These are phyloP conservation scores for Aegilops sharonensis DNA, from an alignment of 176 grass and related monocot genomes.

Conservation along the genomic window DNA sequence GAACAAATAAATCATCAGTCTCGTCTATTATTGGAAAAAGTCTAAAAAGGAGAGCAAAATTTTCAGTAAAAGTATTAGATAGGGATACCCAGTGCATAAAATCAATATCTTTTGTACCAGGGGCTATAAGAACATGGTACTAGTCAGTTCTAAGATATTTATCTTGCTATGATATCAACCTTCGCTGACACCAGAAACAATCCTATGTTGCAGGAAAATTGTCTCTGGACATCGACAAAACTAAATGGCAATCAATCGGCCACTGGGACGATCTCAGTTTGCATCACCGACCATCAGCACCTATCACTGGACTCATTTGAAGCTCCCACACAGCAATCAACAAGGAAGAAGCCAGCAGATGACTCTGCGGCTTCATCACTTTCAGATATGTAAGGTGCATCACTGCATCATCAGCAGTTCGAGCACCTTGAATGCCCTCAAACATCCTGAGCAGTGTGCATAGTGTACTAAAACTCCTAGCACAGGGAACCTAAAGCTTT, in stretches of 20 bases:
- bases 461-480: background rate
- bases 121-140: background rate
- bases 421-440: background rate
- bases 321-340: background rate
- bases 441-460: background rate
- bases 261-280: background rate
- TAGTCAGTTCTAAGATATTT: background rate
- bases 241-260: background rate
- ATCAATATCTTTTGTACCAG: background rate
- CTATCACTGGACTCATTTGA: background rate
- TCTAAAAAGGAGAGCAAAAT: background rate
- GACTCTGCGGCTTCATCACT: background rate
- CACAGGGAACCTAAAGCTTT: background rate
- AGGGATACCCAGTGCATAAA: background rate
- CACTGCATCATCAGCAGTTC: background rate
- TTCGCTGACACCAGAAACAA: background rate
- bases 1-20: constrained; percentile 8
- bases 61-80: background rate
- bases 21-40: background rate
- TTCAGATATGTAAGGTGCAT: background rate
- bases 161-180: background rate
- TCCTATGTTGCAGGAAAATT: background rate
- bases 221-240: background rate
- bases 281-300: background rate
- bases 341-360: background rate